Conservation (phyloP, 176 grass and related monocot genomes). For the Eleusine indica region DNA sequence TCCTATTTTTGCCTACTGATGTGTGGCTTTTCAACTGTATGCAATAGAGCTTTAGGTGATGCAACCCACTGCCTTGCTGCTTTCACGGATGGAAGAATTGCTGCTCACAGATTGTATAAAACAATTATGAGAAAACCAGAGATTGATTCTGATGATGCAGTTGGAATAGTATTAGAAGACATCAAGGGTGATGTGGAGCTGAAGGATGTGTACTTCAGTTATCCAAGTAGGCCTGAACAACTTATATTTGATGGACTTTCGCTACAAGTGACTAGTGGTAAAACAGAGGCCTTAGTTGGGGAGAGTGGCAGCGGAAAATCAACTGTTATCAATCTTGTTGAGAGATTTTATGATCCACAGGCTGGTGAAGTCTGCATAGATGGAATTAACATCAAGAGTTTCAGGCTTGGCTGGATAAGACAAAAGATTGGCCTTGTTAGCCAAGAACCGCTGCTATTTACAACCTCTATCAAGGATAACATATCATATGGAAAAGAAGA, state of each 20-base stretch:
- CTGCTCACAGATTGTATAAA: slow-evolving; percentile 55
- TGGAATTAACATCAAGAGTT: slow-evolving; percentile 40
- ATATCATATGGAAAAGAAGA: slow-evolving; percentile 55
- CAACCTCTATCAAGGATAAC: slow-evolving; percentile 58
- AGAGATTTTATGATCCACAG: slow-evolving; percentile 51
- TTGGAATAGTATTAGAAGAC: slow-evolving; percentile 40
- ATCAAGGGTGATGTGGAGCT: slow-evolving; percentile 58
- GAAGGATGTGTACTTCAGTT: slow-evolving; percentile 59
- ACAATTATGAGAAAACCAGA: slow-evolving; percentile 53
- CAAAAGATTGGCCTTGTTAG: slow-evolving; percentile 60
- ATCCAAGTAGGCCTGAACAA: slow-evolving; percentile 58
- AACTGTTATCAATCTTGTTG: slow-evolving; percentile 43
- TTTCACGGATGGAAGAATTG: slow-evolving; percentile 48
- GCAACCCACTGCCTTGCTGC: slow-evolving; percentile 46
- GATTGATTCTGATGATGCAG: slow-evolving; percentile 45
- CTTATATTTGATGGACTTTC: slow-evolving; percentile 51
- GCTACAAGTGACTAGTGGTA: slow-evolving; percentile 26
- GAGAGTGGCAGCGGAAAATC: slow-evolving; percentile 46
- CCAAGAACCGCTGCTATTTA: slow-evolving; percentile 64
- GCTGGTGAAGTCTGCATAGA: slow-evolving; percentile 45
- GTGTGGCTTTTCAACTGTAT: neutral
- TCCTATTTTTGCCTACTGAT: neutral
- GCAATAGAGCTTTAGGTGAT: slow-evolving; percentile 26
- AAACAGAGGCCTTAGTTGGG: slow-evolving; percentile 47
- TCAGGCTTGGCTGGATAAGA: slow-evolving; percentile 43